phyloP scores from a whole-genome alignment of 768 basidiomycete genomes.

The Rhodosporidiobolus odoratus region DNA sequence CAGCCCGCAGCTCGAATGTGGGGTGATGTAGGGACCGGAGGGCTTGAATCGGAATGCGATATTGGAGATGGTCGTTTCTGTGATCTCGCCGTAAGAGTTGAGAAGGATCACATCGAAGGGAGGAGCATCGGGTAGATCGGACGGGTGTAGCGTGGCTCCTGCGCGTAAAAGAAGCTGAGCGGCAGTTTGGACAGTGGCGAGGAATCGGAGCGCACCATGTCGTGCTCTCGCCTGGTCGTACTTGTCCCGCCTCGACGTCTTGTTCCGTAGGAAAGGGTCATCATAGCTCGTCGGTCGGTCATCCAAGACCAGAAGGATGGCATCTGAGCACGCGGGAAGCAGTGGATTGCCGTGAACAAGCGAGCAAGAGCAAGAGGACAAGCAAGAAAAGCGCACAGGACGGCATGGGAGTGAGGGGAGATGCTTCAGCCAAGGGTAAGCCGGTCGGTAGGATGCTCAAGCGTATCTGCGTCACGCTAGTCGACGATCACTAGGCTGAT shows the following conservation, averaged over 20 bases:
- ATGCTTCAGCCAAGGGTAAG: neutral
- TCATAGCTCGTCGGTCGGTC: constrained; percentile 8
- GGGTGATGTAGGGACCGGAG: constrained; percentile 8
- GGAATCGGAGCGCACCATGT: neutral
- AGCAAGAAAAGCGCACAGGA: neutral
- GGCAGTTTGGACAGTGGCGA: neutral
- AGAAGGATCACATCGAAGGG: constrained; percentile 32
- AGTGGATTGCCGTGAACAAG: too few species aligned
- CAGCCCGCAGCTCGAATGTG: constrained; percentile 1
- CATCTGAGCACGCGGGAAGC: neutral
- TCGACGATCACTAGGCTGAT: fast-evolving
- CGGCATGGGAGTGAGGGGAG: constrained; percentile 15
- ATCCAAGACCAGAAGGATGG: constrained; percentile 16
- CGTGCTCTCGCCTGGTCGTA: constrained; percentile 25
- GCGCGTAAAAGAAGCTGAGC: neutral
- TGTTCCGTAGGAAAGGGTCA: constrained; percentile 19
- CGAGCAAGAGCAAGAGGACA: neutral
- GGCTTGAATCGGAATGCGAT: constrained; percentile 22
- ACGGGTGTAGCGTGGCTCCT: constrained; percentile 19
- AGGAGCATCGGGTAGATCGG: neutral
- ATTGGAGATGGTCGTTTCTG: constrained; percentile 33
- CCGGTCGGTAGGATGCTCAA: neutral
- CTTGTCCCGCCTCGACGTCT: constrained; percentile 12
- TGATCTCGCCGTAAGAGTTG: constrained; percentile 18
- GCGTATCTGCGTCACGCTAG: neutral